Evolutionary conservation across 345 rosid genomes (phyloP).

Genomic region (Gossypium rotundifolium): DNA sequence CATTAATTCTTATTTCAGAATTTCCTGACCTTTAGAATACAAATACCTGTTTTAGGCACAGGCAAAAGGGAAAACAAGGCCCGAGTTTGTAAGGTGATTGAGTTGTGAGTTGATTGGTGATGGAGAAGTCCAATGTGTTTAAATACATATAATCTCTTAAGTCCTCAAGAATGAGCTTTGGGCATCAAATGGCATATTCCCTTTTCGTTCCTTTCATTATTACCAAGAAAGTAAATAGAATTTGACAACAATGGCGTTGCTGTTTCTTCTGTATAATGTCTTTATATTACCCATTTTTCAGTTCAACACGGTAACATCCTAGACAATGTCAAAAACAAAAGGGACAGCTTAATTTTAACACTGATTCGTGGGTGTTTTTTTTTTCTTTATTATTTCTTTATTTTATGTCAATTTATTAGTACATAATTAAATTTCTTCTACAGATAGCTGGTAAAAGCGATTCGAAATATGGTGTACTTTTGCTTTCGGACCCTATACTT

Average conservation of each 20-base stretch:
- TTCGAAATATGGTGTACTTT: too few relatives aligned
- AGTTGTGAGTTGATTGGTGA: not conserved
- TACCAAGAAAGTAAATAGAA: not conserved
- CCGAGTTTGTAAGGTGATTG: too few relatives aligned
- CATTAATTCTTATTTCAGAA: not conserved
- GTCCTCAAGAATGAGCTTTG: not conserved
- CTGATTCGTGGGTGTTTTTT: too few relatives aligned
- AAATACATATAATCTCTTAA: not conserved
- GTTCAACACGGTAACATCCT: not conserved
- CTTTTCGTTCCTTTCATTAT: not conserved
- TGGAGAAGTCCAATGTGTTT: not conserved
- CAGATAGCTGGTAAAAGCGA: too few relatives aligned
- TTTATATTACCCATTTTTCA: not conserved
- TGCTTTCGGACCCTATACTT: too few relatives aligned
- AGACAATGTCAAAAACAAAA: not conserved
- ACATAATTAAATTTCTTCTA: too few relatives aligned
- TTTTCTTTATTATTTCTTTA: too few relatives aligned
- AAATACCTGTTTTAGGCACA: too few relatives aligned
- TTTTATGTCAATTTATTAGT: too few relatives aligned
- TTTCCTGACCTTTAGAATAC: not conserved
- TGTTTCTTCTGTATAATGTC: not conserved
- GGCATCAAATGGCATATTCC: constrained; percentile 7
- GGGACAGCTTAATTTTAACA: not conserved
- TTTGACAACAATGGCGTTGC: not conserved
- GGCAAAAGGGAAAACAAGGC: too few relatives aligned